Evolutionary conservation across 2,329 filamentous ascomycete genomes (phyloP).

Genomic region (Pseudodiploospora longispora): DNA sequence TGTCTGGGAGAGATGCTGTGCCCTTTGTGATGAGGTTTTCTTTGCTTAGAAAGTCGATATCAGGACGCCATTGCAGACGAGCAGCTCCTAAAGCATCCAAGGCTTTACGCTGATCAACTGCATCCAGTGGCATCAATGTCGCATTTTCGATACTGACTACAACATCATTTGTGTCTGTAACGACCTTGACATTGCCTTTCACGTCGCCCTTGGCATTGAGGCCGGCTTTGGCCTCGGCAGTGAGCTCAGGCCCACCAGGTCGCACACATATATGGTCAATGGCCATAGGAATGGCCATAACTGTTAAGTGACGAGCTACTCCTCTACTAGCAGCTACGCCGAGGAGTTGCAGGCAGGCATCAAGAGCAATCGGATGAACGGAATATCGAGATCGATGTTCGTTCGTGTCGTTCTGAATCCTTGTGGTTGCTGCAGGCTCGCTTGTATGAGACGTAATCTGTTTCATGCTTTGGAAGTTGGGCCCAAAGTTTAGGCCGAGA

Average conservation of each 20-base stretch:
- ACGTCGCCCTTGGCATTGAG: neutral
- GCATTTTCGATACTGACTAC: neutral
- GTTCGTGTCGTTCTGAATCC: no score
- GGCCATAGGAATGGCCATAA: neutral
- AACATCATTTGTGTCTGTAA: neutral
- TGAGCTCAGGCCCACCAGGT: neutral
- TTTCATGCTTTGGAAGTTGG: neutral
- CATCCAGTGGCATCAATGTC: neutral
- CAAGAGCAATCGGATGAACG: slow-evolving; percentile 3
- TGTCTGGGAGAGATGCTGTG: neutral
- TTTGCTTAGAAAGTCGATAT: slow-evolving; percentile 3
- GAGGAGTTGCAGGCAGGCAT: slow-evolving; percentile 1
- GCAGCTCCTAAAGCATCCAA: neutral
- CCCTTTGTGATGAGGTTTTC: neutral
- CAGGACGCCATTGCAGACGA: slow-evolving; percentile 2
- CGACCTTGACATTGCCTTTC: neutral
- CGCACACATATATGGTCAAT: neutral
- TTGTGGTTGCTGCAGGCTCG: no score
- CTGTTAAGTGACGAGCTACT: neutral
- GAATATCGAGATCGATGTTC: neutral
- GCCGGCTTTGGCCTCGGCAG: neutral
- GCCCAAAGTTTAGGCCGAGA: slow-evolving; percentile 4
- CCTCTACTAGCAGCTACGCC: neutral
- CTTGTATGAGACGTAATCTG: no score
- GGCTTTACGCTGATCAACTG: neutral